Evolutionary conservation across 1,284 basidiomycete species (phyloP), one percentile per base, ranked within the genome.

Genomic region (Peniophora sp.): DNA sequence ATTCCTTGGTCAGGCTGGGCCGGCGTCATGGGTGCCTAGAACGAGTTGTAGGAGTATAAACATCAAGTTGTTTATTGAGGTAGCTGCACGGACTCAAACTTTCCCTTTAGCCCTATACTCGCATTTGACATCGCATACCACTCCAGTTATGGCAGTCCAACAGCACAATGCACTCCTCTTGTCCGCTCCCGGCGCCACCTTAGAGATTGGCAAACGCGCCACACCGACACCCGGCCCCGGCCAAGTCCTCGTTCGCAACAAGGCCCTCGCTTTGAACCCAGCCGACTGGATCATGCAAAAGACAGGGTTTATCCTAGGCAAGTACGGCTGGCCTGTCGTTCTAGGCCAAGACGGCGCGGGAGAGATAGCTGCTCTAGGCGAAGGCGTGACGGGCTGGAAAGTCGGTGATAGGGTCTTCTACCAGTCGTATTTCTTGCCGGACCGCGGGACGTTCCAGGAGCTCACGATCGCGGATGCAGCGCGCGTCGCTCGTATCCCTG

Each of bases 271-370:
- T 1, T 56, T 72, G 16, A 71, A 70, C 52, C 69, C 68, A 1
- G 59, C 64, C 25, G 73, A 75, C 44, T 69, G 68, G 65, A 70
- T 66, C 54, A 65, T 71, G 10, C 68, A 66, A 44, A 38, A 54
- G 5, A 55, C 56, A 10, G 68, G 62, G 9, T 0, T 60, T 24
- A 48, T 60, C 34, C 49, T 64, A 0, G 44, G 57, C 0, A 48
- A 59, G 0, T 45, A 5, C 44, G 23, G 44, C 3, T 74, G 54
- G 51, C 73, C 73, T 2, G 59, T 65, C 1, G 60, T 73, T 19
- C 53, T 74, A 16, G 79, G 80, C 14, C 65, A 61, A 2, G 79
- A 82, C 55, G 69, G 65, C 39, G 67, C 70, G 2, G 80, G 80
- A 2, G 60, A 66, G 10, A 69, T 81, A 25, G 71, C 71, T n/a